These are phyloP conservation scores for Chalciporus sphaerocephalus DNA, from an alignment of 768 basidiomycete species.

Conservation along the genomic window DNA sequence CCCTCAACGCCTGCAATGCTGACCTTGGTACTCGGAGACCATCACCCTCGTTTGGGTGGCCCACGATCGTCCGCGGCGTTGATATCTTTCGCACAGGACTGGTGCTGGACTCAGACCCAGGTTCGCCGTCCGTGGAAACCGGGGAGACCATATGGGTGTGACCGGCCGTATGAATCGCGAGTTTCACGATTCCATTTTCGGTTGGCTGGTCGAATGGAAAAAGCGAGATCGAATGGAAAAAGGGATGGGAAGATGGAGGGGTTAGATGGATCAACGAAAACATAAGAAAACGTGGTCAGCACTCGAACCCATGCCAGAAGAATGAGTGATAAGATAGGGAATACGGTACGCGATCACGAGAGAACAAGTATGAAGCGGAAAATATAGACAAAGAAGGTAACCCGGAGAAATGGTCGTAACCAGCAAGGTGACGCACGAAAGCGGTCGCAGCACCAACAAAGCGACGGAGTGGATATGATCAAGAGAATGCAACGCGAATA, in stretches of 20 bases:
- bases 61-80: conserved; percentile 68
- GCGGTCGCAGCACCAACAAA: too few species aligned
- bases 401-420: background rate
- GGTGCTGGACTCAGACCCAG: conserved; percentile 1
- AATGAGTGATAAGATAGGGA: background rate
- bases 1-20: conserved; percentile 48
- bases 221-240: conserved; percentile 2
- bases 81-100: conserved; percentile 44
- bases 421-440: background rate
- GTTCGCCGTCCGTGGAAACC: conserved; percentile 1
- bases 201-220: conserved; percentile 50
- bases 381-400: background rate
- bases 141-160: conserved; percentile 43
- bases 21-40: conserved; percentile 65
- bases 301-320: background rate
- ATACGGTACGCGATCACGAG: background rate
- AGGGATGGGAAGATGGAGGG: background rate
- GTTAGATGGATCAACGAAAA: background rate
- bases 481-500: background rate
- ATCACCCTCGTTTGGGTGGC: conserved; percentile 46
- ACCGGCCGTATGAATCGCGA: conserved; percentile 74
- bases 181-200: conserved; percentile 64
- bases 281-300: background rate
- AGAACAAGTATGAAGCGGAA: background rate
- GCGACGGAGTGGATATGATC: background rate